phyloP scores from a whole-genome alignment of 202 grass and related monocot species.

The Cymbopogon flexuosus region DNA sequence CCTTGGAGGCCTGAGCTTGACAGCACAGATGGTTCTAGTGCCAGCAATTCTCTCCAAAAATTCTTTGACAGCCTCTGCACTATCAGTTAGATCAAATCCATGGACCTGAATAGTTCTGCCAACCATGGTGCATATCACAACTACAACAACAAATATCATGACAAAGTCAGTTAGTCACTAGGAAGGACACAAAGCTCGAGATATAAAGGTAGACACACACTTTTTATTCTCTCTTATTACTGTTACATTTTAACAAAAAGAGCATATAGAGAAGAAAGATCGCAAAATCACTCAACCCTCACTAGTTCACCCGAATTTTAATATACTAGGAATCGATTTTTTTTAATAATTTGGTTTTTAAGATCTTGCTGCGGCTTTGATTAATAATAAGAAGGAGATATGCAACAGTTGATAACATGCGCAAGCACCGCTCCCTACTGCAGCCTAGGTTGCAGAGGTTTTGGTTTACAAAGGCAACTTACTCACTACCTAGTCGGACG shows the following conservation, averaged over 20 bases:
- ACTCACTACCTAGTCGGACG: no score
- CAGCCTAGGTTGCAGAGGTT: no score
- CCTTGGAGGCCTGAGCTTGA: constrained; percentile 71
- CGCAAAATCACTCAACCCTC: neutral
- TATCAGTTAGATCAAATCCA: constrained; percentile 45
- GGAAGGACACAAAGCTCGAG: neutral
- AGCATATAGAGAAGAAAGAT: neutral
- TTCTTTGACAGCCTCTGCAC: constrained; percentile 40
- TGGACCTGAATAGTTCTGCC: constrained; percentile 51
- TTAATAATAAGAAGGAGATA: no score
- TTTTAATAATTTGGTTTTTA: no score
- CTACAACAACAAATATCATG: neutral
- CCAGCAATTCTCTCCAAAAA: constrained; percentile 48
- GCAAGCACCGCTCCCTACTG: no score
- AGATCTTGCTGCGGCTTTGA: no score
- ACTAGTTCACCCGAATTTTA: neutral
- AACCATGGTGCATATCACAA: constrained; percentile 55
- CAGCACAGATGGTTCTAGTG: constrained; percentile 40
- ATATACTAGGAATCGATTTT: neutral
- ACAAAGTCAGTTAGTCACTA: neutral
- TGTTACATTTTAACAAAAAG: neutral
- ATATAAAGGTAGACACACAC: constrained; percentile 12
- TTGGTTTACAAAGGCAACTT: no score
- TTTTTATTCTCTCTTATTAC: neutral
- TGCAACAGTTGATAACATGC: no score